Base-by-base conservation (phyloP, 2,329 filamentous ascomycete species). In the Coniochaeta sp. region DNA sequence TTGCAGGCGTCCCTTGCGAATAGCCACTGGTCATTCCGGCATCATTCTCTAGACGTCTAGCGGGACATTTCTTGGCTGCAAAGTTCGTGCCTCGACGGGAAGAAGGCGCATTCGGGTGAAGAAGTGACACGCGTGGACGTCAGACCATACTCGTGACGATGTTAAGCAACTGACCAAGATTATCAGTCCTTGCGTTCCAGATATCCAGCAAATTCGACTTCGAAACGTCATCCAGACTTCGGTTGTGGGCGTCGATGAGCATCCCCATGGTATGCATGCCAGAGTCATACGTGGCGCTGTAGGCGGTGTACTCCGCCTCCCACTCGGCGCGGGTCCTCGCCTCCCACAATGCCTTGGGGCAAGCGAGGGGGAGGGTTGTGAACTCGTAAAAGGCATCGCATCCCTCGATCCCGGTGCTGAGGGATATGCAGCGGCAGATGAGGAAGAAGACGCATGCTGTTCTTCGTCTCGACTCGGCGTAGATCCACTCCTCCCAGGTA, bases 391-490 rank as follows among this genome's bases (percentile, higher is more conserved):
- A 22, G 54, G 54, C 31, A 12, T 57, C 31, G 22, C 54, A 57
- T 17, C 34, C 31, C 31, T 57, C 28, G 47, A 52, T 52, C 3
- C 47, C 47, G 6, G 54, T 57, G 33, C 34, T 38, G n/a, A 57
- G 9, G n/a, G 54, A 57, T 24, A 57, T 57, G 54, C 54, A 57
- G 54, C 54, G 54, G 34, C 54, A 57, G 17, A 57, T 38, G n/a
- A 57, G 31, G 54, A 34, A 57, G 54, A 57, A 57, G 31, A 57
- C 31, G 54, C 54, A 57, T 3, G 34, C 54, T 2, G 54, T 57
- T 17, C 54, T 7, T 4, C 54, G 54, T 7, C 54, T 24, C 7
- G 54, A 57, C 54, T 57, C 54, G 54, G 54, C 54, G 34, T 22
- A 36, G 28, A 57, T 38, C 54, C 54, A 57, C 19, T 57, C 54